Base-by-base conservation (phyloP, 768 basidiomycete genomes). In the Leccinum longicurvipes region DNA sequence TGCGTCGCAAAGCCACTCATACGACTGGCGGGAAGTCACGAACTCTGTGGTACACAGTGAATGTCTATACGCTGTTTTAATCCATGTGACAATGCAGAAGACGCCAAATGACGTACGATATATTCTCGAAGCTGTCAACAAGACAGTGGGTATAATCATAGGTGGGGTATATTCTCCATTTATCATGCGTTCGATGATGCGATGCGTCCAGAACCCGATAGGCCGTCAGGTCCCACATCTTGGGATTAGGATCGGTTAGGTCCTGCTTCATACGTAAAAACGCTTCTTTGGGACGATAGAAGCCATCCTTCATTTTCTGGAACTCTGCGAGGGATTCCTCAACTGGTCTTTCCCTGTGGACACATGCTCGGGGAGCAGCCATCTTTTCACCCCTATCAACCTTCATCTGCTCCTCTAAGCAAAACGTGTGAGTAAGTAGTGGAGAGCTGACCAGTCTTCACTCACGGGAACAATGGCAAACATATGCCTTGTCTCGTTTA, bases 141-240 rank as follows among this genome's bases (percentile, higher is more conserved):
- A 99, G 75, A 74, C 97, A 98, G 76, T 99, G 97, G 0, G 97
- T 97, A 71, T 96, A 98, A 70, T 99, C 97, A 69, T 99, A 99
- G 0, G 95, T 98, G 3, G 96, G 96, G 72, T 99, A 99, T 58
- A 99, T 93, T 67, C 82, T 91, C 97, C 97, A 99, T 66, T 88
- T 90, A 70, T 87, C 85, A 10, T 85, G 84, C 1, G 97, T 98
- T 23, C 97, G 84, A 66, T 98, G 96, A 72, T 99, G 97, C 28
- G 90, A 85, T 2, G 92, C 83, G 50, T 89, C 82, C 51, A 98
- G 79, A 15, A 98, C 92, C 25, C 97, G 87, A 70, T 98, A 99
- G 7, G 96, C 96, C 32, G 97, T 91, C 53, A 97, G 74, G 74
- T 99, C 97, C 97, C 97, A 99, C 97, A 99, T 98, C 73, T 94